Conservation (phyloP, 129 eudicot species). For the Logfia minima region DNA sequence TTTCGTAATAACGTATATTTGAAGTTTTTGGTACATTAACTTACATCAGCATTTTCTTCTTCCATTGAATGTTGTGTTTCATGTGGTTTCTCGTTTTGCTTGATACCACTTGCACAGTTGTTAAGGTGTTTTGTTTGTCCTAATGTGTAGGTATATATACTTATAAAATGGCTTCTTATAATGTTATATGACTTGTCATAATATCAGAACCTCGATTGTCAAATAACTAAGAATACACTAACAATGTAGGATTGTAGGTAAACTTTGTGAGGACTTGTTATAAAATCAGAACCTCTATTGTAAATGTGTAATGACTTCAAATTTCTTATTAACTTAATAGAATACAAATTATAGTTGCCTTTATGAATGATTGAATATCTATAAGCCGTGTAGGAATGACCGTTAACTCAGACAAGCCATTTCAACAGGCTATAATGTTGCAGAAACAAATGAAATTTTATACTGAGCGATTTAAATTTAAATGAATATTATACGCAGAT, state of each 20-base stretch:
- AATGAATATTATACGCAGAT: conserved; percentile 22
- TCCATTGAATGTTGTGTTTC: neutral
- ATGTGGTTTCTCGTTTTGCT: neutral
- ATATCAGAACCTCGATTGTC: neutral
- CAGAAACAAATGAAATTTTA: conserved; percentile 11
- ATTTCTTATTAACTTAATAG: too few relatives aligned
- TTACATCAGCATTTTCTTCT: conserved; percentile 8
- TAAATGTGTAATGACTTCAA: too few relatives aligned
- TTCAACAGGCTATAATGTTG: conserved; percentile 1
- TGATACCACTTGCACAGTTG: neutral
- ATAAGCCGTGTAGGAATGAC: conserved; percentile 7
- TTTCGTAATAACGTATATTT: conserved; percentile 12
- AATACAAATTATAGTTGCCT: neutral
- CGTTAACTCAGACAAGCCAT: neutral
- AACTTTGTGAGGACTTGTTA: neutral
- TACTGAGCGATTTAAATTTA: neutral
- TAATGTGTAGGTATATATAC: neutral
- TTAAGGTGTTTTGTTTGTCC: neutral
- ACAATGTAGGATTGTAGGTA: too few relatives aligned
- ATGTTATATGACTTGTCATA: neutral
- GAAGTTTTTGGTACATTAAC: conserved; percentile 1
- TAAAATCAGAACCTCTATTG: neutral
- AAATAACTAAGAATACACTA: neutral
- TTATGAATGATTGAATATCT: neutral
- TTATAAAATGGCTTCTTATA: neutral